These are phyloP conservation scores for Eucalyptus lansdowneana DNA, from an alignment of 345 rosid genomes.

Conservation along the genomic window DNA sequence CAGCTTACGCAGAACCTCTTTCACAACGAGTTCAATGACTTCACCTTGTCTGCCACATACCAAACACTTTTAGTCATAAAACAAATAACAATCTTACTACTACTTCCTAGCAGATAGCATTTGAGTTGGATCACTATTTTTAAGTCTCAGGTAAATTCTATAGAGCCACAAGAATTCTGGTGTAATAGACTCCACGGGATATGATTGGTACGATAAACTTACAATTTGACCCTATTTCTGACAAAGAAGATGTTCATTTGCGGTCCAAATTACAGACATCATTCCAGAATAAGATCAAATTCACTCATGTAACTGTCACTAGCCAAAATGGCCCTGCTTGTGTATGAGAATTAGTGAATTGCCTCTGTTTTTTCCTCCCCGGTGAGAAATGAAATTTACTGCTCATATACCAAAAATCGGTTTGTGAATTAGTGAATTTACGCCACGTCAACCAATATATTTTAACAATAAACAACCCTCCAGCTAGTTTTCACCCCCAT, in stretches of 20 bases:
- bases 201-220: neutral
- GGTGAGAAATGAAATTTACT: no score
- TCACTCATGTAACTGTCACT: neutral
- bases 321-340: no score
- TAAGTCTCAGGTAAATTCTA: accelerated
- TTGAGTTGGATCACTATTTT: neutral
- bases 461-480: accelerated
- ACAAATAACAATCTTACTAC: neutral
- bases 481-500: no score
- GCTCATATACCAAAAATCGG: no score
- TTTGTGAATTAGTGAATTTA: no score
- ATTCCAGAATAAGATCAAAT: neutral
- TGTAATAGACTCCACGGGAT: accelerated
- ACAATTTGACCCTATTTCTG: neutral
- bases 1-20: accelerated
- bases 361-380: no score
- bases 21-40: no score
- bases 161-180: neutral
- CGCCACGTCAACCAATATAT: no score
- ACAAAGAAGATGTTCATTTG: neutral
- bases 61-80: neutral
- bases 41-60: no score
- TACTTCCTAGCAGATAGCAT: neutral
- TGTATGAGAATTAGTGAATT: no score
- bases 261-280: neutral